Evolutionary conservation across 495 filamentous ascomycete species (phyloP).

Genomic region (Emericellopsis terricola): DNA sequence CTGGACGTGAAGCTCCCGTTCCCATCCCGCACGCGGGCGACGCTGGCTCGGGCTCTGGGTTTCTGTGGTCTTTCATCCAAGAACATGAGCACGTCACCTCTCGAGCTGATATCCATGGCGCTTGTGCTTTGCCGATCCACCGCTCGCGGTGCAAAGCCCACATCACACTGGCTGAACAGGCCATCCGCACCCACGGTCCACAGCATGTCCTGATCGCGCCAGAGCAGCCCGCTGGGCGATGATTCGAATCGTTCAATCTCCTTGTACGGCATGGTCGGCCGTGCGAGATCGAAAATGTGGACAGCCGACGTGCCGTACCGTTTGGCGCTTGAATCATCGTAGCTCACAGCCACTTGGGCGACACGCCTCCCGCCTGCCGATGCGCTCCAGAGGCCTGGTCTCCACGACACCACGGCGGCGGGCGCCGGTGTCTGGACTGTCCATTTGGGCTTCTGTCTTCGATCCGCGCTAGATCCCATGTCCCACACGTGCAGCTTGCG

Average conservation of each 20-base stretch:
- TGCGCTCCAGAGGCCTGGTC: conserved; percentile 58
- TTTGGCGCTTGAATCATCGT: conserved; percentile 29
- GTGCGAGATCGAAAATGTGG: conserved; percentile 84
- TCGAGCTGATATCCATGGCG: conserved; percentile 40
- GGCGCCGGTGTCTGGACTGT: conserved; percentile 38
- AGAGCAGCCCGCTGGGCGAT: conserved; percentile 61
- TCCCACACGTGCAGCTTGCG: conserved; percentile 85
- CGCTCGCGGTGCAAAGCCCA: conserved; percentile 64
- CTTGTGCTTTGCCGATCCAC: conserved; percentile 51
- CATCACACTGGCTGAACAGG: conserved; percentile 73
- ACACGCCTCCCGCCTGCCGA: conserved; percentile 43
- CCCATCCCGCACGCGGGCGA: too few species aligned
- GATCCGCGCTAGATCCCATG: conserved; percentile 55
- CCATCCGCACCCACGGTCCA: conserved; percentile 83
- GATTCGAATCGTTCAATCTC: conserved; percentile 62
- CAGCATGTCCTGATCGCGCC: conserved; percentile 77
- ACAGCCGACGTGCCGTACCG: conserved; percentile 47
- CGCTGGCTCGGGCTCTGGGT: conserved; percentile 19
- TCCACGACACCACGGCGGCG: conserved; percentile 68
- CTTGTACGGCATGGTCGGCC: conserved; percentile 70
- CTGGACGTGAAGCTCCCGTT: conserved; percentile 29
- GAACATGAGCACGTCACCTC: conserved; percentile 39
- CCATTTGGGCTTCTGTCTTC: conserved; percentile 61
- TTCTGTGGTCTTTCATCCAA: conserved; percentile 27
- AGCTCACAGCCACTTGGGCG: conserved; percentile 33